Evolutionary conservation across 2,329 filamentous ascomycete species (phyloP).

Genomic region (Colletotrichum tofieldiae): DNA sequence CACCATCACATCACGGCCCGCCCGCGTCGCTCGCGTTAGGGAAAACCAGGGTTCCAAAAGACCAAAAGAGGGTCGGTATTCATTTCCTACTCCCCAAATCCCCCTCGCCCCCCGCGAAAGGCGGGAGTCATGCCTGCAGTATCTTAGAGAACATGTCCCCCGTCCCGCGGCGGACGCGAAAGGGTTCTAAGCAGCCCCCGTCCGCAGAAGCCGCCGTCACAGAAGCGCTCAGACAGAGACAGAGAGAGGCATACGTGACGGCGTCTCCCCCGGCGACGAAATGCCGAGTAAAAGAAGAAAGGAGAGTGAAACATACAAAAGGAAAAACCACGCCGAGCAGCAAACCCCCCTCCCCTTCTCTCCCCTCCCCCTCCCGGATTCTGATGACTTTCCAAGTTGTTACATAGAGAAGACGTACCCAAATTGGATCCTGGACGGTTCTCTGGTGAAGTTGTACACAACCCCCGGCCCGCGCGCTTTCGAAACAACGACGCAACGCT

Average conservation of each 20-base stretch:
- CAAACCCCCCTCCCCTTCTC: background rate
- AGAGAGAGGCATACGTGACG: background rate
- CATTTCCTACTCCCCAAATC: slow-evolving; percentile 6
- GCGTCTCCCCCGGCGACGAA: background rate
- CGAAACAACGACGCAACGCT: background rate
- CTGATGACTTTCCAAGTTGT: background rate
- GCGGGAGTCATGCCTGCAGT: slow-evolving; percentile 7
- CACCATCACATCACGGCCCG: background rate
- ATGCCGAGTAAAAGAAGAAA: background rate
- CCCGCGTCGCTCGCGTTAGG: background rate
- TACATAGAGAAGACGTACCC: background rate
- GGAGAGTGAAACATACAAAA: background rate
- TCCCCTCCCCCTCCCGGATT: background rate
- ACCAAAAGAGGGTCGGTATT: slow-evolving; percentile 33
- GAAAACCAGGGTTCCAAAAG: background rate
- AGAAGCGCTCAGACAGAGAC: slow-evolving; percentile 5
- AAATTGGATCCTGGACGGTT: background rate
- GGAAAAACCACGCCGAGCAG: background rate
- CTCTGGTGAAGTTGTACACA: background rate
- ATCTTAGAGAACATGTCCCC: slow-evolving; percentile 28
- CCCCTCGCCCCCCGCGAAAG: background rate
- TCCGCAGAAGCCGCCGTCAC: background rate
- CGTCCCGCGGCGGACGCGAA: background rate
- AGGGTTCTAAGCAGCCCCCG: background rate
- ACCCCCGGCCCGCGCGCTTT: background rate